phyloP scores from a whole-genome alignment of 1,284 basidiomycete genomes.

The Earliella scabrosa region DNA sequence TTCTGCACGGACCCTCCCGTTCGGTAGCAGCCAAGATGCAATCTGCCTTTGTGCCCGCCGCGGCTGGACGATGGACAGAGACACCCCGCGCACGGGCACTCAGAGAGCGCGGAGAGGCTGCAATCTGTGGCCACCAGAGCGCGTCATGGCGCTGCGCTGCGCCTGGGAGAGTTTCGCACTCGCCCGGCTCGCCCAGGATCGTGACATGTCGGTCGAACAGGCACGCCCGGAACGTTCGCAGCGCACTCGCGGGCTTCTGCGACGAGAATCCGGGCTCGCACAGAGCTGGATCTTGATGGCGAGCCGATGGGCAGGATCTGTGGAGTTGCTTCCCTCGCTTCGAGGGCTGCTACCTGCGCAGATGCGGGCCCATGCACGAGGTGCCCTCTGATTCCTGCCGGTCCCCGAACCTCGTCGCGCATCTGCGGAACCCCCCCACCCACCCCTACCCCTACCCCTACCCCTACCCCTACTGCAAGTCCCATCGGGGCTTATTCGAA shows the following conservation, averaged over 20 bases:
- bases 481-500: slow-evolving; percentile 9
- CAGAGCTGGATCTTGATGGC: slow-evolving; percentile 4
- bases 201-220: slow-evolving; percentile 6
- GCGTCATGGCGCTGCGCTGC: not conserved
- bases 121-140: not conserved
- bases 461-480: not conserved
- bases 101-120: too few species aligned
- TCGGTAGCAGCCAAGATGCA: slow-evolving; percentile 12
- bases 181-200: not conserved
- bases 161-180: slow-evolving; percentile 2
- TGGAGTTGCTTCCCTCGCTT: not conserved
- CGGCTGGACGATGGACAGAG: slow-evolving; percentile 4
- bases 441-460: not conserved
- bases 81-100: slow-evolving; percentile 1
- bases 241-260: too few species aligned
- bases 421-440: not conserved
- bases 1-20: not conserved
- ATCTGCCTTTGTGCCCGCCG: slow-evolving; percentile 12
- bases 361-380: not conserved
- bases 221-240: slow-evolving; percentile 4
- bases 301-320: slow-evolving; percentile 2
- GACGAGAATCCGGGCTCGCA: not conserved
- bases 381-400: slow-evolving; percentile 2
- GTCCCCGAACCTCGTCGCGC: slow-evolving; percentile 4
- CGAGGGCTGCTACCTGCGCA: slow-evolving; percentile 1